Evolutionary conservation across 2,329 filamentous ascomycete species (phyloP).

Genomic region (Aaosphaeria arxii): DNA sequence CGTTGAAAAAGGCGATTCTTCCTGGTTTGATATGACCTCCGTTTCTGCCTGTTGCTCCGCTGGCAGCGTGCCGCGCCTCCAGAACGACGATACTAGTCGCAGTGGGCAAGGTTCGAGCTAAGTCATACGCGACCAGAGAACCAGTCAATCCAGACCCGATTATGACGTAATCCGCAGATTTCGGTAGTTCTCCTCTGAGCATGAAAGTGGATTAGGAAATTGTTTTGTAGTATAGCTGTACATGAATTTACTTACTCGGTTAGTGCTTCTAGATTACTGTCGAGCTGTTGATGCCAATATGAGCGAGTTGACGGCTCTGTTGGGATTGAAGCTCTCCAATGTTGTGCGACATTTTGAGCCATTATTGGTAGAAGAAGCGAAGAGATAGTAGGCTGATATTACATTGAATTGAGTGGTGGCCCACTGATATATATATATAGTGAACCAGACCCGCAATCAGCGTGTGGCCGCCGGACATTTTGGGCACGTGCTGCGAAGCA

Average conservation of each 20-base stretch:
- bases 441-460: too few species aligned
- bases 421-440: too few species aligned
- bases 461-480: too few species aligned
- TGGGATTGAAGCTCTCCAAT: neutral
- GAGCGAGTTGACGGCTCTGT: neutral
- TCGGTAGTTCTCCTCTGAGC: neutral
- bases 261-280: neutral
- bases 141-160: neutral
- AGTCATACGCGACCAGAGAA: neutral
- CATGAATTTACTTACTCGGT: neutral
- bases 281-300: neutral
- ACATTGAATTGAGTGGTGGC: too few species aligned
- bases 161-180: neutral
- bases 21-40: slow-evolving; percentile 1
- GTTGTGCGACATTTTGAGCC: neutral
- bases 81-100: neutral
- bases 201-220: neutral
- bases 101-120: neutral
- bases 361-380: too few species aligned
- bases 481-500: too few species aligned
- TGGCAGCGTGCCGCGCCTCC: neutral
- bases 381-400: too few species aligned
- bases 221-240: too few species aligned
- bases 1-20: neutral
- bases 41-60: neutral